A percentile compares a stretch with the other conserved stretches of the same genome.
Evolutionary conservation across 179 eudicot genomes (phyloP).

Genomic region (Heliamphora pulchella): DNA sequence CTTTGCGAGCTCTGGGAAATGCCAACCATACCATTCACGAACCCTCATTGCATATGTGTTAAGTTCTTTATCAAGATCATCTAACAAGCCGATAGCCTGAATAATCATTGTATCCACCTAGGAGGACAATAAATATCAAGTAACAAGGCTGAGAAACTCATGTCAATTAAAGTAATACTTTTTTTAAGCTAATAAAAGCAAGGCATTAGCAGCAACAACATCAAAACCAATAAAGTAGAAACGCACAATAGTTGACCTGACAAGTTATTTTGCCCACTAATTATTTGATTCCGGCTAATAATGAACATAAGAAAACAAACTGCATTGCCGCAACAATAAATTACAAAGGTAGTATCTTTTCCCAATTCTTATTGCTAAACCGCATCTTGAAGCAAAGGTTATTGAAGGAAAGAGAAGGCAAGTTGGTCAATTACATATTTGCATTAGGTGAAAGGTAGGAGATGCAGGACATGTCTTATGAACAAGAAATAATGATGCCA

Average conservation of each 20-base stretch:
- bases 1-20: conserved; percentile 95
- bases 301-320: not conserved
- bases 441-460: no score
- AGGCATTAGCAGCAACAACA: not conserved
- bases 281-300: not conserved
- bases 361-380: not conserved
- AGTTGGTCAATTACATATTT: not conserved
- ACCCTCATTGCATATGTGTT: conserved; percentile 96
- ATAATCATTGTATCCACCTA: conserved; percentile 97
- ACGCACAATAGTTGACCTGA: not conserved
- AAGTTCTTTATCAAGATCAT: conserved; percentile 95
- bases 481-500: not conserved
- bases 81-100: conserved; percentile 93
- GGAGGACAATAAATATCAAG: conserved; percentile 5
- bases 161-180: not conserved
- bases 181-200: not conserved
- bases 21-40: conserved; percentile 99
- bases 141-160: not conserved
- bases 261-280: not conserved
- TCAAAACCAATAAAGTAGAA: not conserved
- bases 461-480: no score
- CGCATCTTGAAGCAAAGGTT: not conserved
- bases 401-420: not conserved
- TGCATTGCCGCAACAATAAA: not conserved
- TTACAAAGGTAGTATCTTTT: not conserved